Percentiles rank a stretch among this genome's conserved stretches.
These are phyloP conservation scores for Skeletonema grethae DNA, from an alignment of 108 stramenopile genomes.

Conservation along the genomic window DNA sequence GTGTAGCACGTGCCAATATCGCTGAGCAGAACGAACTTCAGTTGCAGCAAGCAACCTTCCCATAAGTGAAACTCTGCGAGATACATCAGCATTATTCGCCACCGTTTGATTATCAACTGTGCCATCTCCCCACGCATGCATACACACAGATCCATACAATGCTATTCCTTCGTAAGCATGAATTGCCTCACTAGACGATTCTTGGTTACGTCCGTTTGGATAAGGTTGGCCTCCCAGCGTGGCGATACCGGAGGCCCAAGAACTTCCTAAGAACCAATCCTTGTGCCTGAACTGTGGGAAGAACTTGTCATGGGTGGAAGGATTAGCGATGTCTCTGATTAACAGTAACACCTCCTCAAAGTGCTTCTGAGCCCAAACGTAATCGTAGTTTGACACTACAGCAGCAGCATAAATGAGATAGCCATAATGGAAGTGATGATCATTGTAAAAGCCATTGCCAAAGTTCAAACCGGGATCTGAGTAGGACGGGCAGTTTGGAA, in stretches of 20 bases:
- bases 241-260: slow-evolving; percentile 92
- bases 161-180: slow-evolving; percentile 91
- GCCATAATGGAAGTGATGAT: slow-evolving; percentile 94
- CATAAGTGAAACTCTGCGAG: slow-evolving; percentile 60
- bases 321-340: slow-evolving; percentile 92
- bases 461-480: slow-evolving; percentile 87
- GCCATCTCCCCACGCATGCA: slow-evolving; percentile 44
- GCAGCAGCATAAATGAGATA: slow-evolving; percentile 95
- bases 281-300: slow-evolving; percentile 90
- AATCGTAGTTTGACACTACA: slow-evolving; percentile 81
- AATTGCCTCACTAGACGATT: slow-evolving; percentile 91
- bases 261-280: slow-evolving; percentile 83
- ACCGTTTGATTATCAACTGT: slow-evolving; percentile 25
- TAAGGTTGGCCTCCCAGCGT: slow-evolving; percentile 68
- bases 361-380: slow-evolving; percentile 78
- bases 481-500: slow-evolving; percentile 86
- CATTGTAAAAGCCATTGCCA: slow-evolving; percentile 93
- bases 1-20: slow-evolving; percentile 71
- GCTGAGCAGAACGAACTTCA: slow-evolving; percentile 79
- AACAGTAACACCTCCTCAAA: slow-evolving; percentile 82
- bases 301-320: slow-evolving; percentile 70
- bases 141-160: slow-evolving; percentile 85
- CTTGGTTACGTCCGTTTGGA: slow-evolving; percentile 95
- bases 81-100: slow-evolving; percentile 50
- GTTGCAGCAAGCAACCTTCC: slow-evolving; percentile 79